Conservation (phyloP, 2,329 filamentous ascomycete genomes). For the Periglandula ipomoeae region DNA sequence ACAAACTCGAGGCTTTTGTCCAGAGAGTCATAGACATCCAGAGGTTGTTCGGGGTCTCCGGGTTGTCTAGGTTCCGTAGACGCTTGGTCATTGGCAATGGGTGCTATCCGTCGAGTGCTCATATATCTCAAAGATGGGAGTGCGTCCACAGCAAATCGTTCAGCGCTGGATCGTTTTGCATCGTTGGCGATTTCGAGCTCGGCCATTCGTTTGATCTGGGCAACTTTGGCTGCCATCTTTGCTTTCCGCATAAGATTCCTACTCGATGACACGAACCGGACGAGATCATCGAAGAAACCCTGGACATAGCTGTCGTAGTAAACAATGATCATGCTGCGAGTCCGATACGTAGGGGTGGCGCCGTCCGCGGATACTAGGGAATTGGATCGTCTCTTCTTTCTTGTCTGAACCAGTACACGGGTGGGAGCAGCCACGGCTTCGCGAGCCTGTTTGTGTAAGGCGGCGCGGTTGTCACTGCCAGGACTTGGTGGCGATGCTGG, state of each 20-base stretch:
- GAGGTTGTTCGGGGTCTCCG: slow-evolving; percentile 2
- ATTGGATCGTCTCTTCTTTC: slow-evolving; percentile 40
- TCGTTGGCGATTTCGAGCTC: slow-evolving; percentile 48
- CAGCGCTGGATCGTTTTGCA: slow-evolving; percentile 30
- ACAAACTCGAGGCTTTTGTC: slow-evolving; percentile 74
- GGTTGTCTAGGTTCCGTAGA: slow-evolving; percentile 1
- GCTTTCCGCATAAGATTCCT: slow-evolving; percentile 80
- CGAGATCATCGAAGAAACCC: slow-evolving; percentile 70
- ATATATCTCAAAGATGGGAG: slow-evolving; percentile 32
- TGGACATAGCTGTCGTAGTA: slow-evolving; percentile 88
- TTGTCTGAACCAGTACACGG: slow-evolving; percentile 36
- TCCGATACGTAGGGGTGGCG: slow-evolving; percentile 49
- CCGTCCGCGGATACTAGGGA: slow-evolving; percentile 43
- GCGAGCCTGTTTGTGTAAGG: slow-evolving; percentile 28
- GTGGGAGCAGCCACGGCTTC: slow-evolving; percentile 37
- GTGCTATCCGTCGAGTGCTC: slow-evolving; percentile 26
- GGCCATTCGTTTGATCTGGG: slow-evolving; percentile 51
- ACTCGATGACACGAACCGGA: slow-evolving; percentile 70
- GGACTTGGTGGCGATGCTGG: slow-evolving; percentile 19
- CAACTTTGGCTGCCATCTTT: slow-evolving; percentile 72
- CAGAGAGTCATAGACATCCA: slow-evolving; percentile 58
- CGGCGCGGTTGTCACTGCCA: slow-evolving; percentile 10
- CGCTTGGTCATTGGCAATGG: slow-evolving; percentile 17
- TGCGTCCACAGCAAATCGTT: slow-evolving; percentile 18
- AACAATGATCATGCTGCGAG: slow-evolving; percentile 71